A percentile compares a stretch with the other conserved stretches of the same genome.
phyloP scores from a whole-genome alignment of 2,329 filamentous ascomycete genomes.

The Fusarium odoratissimum region DNA sequence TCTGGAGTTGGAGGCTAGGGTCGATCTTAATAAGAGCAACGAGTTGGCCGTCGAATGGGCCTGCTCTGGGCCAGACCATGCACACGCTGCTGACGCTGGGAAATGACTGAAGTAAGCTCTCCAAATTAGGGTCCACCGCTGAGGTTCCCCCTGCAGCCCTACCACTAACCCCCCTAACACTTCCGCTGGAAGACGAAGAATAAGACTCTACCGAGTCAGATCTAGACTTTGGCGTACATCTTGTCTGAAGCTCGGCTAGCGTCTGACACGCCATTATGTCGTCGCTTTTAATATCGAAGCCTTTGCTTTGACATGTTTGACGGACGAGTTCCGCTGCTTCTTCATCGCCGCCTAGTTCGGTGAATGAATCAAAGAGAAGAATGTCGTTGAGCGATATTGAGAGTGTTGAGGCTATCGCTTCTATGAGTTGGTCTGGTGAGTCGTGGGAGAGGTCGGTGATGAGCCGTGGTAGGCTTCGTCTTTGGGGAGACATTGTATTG shows the following conservation, averaged over 20 bases:
- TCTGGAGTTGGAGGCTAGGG: constrained; percentile 11
- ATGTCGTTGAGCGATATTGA: constrained; percentile 48
- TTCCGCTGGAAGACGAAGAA: not conserved
- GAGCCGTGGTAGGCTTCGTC: constrained; percentile 39
- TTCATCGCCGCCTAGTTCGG: constrained; percentile 57
- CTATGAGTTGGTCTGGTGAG: constrained; percentile 48
- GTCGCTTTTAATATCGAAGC: constrained; percentile 51
- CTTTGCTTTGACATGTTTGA: constrained; percentile 31
- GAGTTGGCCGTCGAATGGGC: constrained; percentile 61
- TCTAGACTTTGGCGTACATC: constrained; percentile 40
- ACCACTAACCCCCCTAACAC: not conserved
- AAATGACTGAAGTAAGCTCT: constrained; percentile 55
- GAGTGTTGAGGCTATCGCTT: constrained; percentile 53
- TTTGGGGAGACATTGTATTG: constrained; percentile 10
- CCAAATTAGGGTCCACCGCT: constrained; percentile 41
- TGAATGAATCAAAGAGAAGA: constrained; percentile 56
- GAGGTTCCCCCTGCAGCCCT: constrained; percentile 14
- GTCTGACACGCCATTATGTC: constrained; percentile 58
- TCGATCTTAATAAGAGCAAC: constrained; percentile 60
- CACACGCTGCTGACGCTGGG: constrained; percentile 55
- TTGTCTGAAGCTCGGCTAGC: constrained; percentile 58
- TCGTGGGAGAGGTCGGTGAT: constrained; percentile 35
- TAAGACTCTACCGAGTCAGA: constrained; percentile 25
- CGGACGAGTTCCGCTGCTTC: constrained; percentile 46
- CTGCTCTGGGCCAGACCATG: constrained; percentile 60